A percentile compares a stretch with the other conserved stretches of the same genome.
These are phyloP conservation scores for Rhizophora apiculata DNA, from an alignment of 345 rosid genomes.

Conservation along the genomic window DNA sequence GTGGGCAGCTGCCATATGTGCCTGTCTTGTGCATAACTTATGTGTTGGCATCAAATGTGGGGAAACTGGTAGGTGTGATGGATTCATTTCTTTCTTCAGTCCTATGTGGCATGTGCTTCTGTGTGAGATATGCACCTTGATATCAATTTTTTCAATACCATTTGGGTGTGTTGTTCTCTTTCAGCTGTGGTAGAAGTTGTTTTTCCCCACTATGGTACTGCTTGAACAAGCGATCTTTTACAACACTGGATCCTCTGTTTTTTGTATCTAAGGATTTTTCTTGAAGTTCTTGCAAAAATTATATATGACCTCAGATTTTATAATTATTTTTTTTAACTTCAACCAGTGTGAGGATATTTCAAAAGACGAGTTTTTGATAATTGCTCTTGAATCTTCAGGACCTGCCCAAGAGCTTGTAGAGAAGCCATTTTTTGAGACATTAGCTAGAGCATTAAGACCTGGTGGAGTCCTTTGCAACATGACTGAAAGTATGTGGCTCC, in stretches of 20 bases:
- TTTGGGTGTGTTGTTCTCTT: too few species aligned
- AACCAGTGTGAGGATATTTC: not conserved
- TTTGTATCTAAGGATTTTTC: too few species aligned
- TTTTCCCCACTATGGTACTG: too few species aligned
- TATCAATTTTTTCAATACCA: too few species aligned
- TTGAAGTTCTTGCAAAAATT: too few species aligned
- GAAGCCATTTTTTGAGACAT: constrained; percentile 84
- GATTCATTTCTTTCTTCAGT: not conserved
- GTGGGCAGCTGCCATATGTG: not conserved
- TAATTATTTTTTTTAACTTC: not conserved
- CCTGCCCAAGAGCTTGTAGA: constrained; percentile 93
- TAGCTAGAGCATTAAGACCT: constrained; percentile 78
- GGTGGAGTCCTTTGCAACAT: constrained; percentile 94
- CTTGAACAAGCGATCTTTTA: too few species aligned
- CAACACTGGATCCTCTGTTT: too few species aligned
- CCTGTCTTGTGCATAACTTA: not conserved
- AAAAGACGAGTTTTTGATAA: not conserved
- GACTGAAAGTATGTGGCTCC: constrained; percentile 99
- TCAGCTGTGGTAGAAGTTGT: too few species aligned
- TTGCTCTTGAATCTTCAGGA: constrained; percentile 41
- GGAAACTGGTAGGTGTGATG: not conserved
- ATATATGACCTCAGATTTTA: too few species aligned
- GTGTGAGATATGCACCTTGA: too few species aligned
- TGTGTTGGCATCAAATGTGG: not conserved
- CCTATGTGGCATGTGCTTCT: too few species aligned